These are phyloP conservation scores for Aspergillus wentii DNA, from an alignment of 495 filamentous ascomycete species.

Conservation along the genomic window DNA sequence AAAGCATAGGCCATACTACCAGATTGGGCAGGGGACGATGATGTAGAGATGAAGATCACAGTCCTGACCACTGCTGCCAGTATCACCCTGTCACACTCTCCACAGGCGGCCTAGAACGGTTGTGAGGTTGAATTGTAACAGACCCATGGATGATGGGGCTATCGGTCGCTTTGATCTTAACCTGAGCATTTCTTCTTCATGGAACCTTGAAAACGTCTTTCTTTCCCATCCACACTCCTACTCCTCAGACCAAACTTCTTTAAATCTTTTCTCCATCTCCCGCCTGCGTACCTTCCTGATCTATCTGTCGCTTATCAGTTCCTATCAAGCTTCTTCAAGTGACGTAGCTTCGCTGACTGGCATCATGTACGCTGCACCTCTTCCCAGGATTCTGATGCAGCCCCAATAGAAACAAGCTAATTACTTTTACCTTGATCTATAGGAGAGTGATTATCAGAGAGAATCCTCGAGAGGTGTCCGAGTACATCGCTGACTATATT, in stretches of 20 bases:
- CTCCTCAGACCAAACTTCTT: too few species aligned
- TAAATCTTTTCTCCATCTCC: too few species aligned
- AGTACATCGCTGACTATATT: conserved; percentile 80
- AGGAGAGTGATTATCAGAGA: conserved; percentile 87
- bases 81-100: conserved; percentile 14
- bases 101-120: conserved; percentile 9
- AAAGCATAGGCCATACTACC: too few species aligned
- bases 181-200: neutral
- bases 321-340: too few species aligned
- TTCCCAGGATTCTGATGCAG: neutral
- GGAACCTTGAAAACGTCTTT: too few species aligned
- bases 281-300: too few species aligned
- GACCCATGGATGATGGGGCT: conserved; percentile 13
- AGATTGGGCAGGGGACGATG: too few species aligned
- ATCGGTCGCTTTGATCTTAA: neutral
- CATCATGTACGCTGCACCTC: conserved; percentile 23
- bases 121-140: conserved; percentile 10
- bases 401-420: conserved; percentile 12
- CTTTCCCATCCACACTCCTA: too few species aligned
- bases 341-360: conserved; percentile 12
- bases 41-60: too few species aligned
- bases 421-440: conserved; percentile 10
- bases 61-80: too few species aligned
- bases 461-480: conserved; percentile 57
- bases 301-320: too few species aligned